Evolutionary conservation across 345 rosid genomes (phyloP).

Genomic region (Eucalyptus curtisii): DNA sequence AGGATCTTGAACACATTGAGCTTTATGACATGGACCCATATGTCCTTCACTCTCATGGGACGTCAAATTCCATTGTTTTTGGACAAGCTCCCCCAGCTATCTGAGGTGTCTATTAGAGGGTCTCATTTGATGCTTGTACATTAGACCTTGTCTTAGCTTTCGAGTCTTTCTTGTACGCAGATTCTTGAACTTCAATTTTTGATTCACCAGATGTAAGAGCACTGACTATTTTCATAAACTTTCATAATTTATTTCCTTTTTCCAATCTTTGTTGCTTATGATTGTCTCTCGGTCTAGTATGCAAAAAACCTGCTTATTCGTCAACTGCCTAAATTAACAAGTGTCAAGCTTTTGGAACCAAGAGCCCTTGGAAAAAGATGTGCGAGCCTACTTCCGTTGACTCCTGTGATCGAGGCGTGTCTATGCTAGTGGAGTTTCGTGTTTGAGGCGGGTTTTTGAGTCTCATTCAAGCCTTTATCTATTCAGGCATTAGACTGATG

Average conservation of each 20-base stretch:
- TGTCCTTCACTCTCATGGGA: not conserved
- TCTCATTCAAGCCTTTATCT: not conserved
- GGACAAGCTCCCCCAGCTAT: not conserved
- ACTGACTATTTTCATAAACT: not conserved
- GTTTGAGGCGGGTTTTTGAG: fast-evolving
- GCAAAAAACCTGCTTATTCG: not conserved
- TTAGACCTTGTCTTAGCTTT: not conserved
- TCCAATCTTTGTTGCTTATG: not conserved
- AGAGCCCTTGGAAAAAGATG: fast-evolving
- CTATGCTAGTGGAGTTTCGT: fast-evolving
- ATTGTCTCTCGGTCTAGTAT: not conserved
- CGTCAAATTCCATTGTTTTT: not conserved
- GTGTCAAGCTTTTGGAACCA: not conserved
- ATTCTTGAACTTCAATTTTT: not conserved
- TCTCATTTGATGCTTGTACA: not conserved
- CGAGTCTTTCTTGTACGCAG: not conserved
- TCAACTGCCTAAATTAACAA: not conserved
- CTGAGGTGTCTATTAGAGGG: fast-evolving
- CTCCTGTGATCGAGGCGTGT: not conserved
- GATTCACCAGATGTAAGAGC: not conserved
- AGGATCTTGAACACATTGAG: not conserved
- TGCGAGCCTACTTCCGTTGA: not conserved
- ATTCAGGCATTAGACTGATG: not conserved
- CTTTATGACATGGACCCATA: too few species aligned
- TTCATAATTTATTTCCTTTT: not conserved